Base-by-base conservation (phyloP, 1,139 yeast genomes). In the Taphrina flavorubra region DNA sequence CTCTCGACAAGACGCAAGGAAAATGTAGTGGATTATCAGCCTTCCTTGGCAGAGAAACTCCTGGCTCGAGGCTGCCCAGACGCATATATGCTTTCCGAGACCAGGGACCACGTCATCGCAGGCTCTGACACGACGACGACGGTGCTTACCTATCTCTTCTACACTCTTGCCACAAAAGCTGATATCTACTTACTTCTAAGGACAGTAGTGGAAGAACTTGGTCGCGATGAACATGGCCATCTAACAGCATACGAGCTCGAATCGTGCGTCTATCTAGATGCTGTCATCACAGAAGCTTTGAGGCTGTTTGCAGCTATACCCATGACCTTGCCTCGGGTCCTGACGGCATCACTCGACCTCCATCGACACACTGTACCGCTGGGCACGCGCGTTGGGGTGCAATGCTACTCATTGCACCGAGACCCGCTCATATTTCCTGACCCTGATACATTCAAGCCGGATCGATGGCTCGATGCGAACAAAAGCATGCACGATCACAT, bases 101-200 rank as follows among this genome's bases (percentile, higher is more conserved):
- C 81, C 37, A 81, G 80, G 69, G 86, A 84, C 71, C 86, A 84
- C 72, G 77, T 83, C 56, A 83, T 85, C 68, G 94, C 94, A 0
- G 94, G 94, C 2, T 92, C 88, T 74, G 90, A 87, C 75, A 88
- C 94, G 1, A 87, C 92, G 0, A 92, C 90, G 0, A 83, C 86
- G 4, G 87, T 87, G 18, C 77, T 88, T 69, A 81, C 90, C 0
- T 88, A 84, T 75, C 77, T 86, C 65, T 80, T 85, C 13, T 87
- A 86, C 79, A 86, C 86, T 74, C 76, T 87, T 63, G 86, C 90
- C 1, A 78, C 85, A 67, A 68, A 74, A 59, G 86, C 86, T 0
- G 77, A 77, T 8, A 77, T 83, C 61, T 90, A 86, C 74, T 71
- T 74, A 1, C 76, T 75, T 56, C 76, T 88, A 40, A 78, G 77